Evolutionary conservation across 2,329 filamentous ascomycete species (phyloP).

Genomic region (Lecanicillium sp.): DNA sequence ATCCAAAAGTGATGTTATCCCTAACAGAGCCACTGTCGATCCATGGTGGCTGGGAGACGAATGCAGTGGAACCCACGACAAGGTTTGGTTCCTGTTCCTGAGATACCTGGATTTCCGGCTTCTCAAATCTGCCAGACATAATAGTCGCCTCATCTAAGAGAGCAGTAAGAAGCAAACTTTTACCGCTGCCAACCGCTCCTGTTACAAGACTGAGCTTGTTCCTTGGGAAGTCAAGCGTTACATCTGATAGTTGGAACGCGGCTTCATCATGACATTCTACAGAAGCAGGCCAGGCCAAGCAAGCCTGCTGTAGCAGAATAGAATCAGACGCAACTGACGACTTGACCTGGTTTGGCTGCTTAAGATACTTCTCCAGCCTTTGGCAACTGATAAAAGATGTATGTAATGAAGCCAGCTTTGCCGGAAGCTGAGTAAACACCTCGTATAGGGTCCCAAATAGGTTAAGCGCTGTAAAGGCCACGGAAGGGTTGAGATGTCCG

Average conservation of each 20-base stretch:
- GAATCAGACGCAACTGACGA: not conserved
- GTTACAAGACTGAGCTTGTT: constrained; percentile 59
- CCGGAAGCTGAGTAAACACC: constrained; percentile 4
- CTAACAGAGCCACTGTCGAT: constrained; percentile 35
- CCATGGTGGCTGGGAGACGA: constrained; percentile 40
- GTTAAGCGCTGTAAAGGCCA: constrained; percentile 8
- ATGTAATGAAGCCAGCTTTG: not conserved
- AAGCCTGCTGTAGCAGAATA: constrained; percentile 5
- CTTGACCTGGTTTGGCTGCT: not conserved
- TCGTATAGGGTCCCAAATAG: constrained; percentile 8
- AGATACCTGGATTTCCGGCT: constrained; percentile 21
- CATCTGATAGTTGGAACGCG: constrained; percentile 49
- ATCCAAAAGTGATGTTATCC: constrained; percentile 38
- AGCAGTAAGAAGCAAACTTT: constrained; percentile 59
- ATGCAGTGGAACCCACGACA: constrained; percentile 22
- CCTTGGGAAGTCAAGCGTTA: constrained; percentile 53
- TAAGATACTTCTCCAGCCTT: constrained; percentile 4
- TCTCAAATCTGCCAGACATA: constrained; percentile 46
- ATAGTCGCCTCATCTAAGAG: constrained; percentile 64
- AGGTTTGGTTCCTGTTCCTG: constrained; percentile 25
- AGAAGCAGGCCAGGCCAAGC: not conserved
- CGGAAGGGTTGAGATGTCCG: constrained; percentile 5
- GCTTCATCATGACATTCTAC: constrained; percentile 12
- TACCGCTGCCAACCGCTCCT: constrained; percentile 62
- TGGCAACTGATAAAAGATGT: constrained; percentile 8